Evolutionary conservation across 2,329 filamentous ascomycete species (phyloP).

Genomic region (Mollisiaceae sp.): DNA sequence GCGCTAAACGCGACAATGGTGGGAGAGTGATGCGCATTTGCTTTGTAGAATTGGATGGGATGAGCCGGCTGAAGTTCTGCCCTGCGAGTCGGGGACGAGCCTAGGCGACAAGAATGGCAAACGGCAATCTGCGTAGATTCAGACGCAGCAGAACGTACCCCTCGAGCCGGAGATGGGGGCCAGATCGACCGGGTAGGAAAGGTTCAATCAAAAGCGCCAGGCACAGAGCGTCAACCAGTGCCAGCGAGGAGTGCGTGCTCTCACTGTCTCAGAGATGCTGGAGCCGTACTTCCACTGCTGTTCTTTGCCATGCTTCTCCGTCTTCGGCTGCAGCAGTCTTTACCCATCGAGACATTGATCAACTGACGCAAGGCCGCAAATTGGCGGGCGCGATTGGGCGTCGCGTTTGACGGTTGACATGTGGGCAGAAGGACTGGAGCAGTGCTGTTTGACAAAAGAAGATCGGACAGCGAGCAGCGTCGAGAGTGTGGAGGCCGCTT

Average conservation of each 20-base stretch:
- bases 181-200: neutral
- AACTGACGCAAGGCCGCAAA: neutral
- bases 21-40: neutral
- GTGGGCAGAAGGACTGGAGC: conserved; percentile 23
- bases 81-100: neutral
- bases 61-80: neutral
- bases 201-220: neutral
- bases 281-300: neutral
- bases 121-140: neutral
- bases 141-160: neutral
- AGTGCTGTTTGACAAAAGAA: conserved; percentile 8
- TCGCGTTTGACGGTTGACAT: conserved; percentile 8
- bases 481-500: neutral
- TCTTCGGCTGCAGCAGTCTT: conserved; percentile 1
- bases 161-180: neutral
- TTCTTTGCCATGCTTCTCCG: neutral
- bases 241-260: neutral
- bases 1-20: conserved; percentile 16
- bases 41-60: neutral
- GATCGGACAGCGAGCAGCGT: neutral
- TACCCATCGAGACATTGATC: conserved; percentile 14
- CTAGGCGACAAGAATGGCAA: neutral
- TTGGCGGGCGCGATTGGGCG: conserved; percentile 1
- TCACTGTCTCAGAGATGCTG: neutral
- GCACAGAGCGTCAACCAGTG: neutral